Base-by-base conservation (phyloP, 495 filamentous ascomycete species). In the Penicillium pulvis region DNA sequence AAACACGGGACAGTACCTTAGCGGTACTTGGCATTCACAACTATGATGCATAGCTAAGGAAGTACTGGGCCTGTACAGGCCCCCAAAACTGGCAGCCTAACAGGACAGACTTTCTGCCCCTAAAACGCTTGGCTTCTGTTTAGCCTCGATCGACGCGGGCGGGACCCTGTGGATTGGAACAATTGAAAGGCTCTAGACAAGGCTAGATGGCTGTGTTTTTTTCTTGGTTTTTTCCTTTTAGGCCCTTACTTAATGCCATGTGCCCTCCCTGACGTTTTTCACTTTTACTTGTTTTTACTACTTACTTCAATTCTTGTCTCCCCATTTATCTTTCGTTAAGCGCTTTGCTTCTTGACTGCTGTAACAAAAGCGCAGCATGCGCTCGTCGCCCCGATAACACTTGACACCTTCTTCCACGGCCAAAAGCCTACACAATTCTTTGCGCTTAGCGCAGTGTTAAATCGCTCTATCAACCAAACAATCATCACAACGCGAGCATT, bases 101-200 rank as follows among this genome's bases (percentile, higher is more conserved):
- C 33, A 14, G 10, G 10, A 14, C 19, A 7, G 33, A 36, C 33
- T 36, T 36, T 28, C 20, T 16, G 17, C 46, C 45, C 53, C 64
- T 66, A 68, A 66, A 61, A 61, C 49, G 56, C 63, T 64, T 56
- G 63, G 63, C 61, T 65, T 55, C 54, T 4, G 44, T 53, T 59
- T 60, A 61, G 53, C 26, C 19, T 57, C 30, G 57, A 57, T 59
- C 55, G 48, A 47, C 44, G 50, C 35, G 17, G 28, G 28, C 28
- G 28, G 51, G 53, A 62, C 54, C 55, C 55, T 62, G 53, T 35
- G 53, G 55, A 56, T 51, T 53, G 10, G 33, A 36, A 14, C 33
- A 28, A 28, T 28, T 28, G 10, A 36, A 36, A 36, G 9, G 33
- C 33, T 36, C 33, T 36, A 36, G 44, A 54, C 42, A 39, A 46